A percentile compares a stretch with the other conserved stretches of the same genome.
Conservation (phyloP, 768 basidiomycete species). For the Boletus barrowsii region DNA sequence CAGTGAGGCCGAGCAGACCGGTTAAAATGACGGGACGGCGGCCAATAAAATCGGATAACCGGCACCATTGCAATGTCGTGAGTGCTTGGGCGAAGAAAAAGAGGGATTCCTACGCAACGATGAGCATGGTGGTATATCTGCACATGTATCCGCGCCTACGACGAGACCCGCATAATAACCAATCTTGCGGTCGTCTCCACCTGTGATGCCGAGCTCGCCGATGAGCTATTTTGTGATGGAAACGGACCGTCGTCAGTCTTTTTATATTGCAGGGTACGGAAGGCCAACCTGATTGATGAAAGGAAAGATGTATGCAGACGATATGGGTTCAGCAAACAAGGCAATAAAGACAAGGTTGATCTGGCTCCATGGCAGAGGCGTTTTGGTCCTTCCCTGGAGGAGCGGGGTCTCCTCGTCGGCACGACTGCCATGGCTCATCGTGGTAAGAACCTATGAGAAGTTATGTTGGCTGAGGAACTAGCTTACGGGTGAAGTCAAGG, state of each 20-base stretch:
- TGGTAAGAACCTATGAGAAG: neutral
- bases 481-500: too few relatives aligned
- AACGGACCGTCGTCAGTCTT: too few relatives aligned
- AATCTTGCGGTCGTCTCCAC: slow-evolving; percentile 48
- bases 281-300: neutral
- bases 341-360: neutral
- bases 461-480: too few relatives aligned
- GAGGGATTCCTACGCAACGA: slow-evolving; percentile 50
- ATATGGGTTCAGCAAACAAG: neutral
- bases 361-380: neutral
- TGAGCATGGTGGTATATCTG: neutral
- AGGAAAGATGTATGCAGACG: neutral
- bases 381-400: neutral
- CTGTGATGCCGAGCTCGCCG: neutral
- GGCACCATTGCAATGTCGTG: slow-evolving; percentile 63
- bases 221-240: neutral
- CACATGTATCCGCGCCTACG: slow-evolving; percentile 35
- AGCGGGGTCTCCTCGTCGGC: neutral
- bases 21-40: slow-evolving; percentile 60
- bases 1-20: slow-evolving; percentile 49
- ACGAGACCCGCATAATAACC: slow-evolving; percentile 66
- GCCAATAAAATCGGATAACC: slow-evolving; percentile 56
- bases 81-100: slow-evolving; percentile 59
- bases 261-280: neutral
- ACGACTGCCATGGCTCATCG: neutral